Evolutionary conservation across 2,329 filamentous ascomycete genomes (phyloP).

Genomic region (Dryadomyces sulphureus): DNA sequence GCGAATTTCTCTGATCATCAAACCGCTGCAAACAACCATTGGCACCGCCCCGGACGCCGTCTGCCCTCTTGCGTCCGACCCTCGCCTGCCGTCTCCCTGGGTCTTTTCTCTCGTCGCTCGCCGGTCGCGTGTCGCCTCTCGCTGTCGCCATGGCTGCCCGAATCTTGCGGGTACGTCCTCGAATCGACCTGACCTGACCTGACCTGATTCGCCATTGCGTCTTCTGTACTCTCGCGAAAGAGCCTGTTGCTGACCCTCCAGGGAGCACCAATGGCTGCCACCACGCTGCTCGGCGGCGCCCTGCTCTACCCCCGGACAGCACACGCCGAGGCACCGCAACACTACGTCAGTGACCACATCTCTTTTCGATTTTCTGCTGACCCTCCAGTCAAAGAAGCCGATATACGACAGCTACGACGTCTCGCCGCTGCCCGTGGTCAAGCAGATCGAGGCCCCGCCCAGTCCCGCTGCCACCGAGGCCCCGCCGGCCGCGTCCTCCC

Average conservation of each 20-base stretch:
- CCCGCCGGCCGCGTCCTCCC: conserved; percentile 4
- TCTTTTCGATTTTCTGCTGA: not conserved
- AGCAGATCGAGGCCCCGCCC: conserved; percentile 2
- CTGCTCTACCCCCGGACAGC: conserved; percentile 31
- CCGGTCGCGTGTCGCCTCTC: not conserved
- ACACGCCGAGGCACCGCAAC: conserved; percentile 34
- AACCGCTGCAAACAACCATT: too few relatives aligned
- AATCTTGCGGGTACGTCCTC: conserved; percentile 39
- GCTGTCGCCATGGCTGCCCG: conserved; percentile 41
- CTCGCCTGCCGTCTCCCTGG: not conserved
- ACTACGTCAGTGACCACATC: conserved; percentile 10
- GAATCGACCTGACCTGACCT: too few relatives aligned
- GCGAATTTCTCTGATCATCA: too few relatives aligned
- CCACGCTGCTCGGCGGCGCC: conserved; percentile 32
- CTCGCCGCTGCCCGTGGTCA: conserved; percentile 11
- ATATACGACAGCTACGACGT: conserved; percentile 64
- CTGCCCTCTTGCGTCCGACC: not conserved
- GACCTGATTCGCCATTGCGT: not conserved
- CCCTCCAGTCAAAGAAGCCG: conserved; percentile 41
- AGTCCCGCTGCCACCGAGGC: conserved; percentile 3
- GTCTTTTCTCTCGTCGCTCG: not conserved
- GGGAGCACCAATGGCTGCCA: conserved; percentile 40
- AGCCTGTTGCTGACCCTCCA: conserved; percentile 12
- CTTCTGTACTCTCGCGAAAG: too few relatives aligned
- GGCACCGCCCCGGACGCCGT: not conserved